Evolutionary conservation across 2,329 filamentous ascomycete species (phyloP).

Genomic region (Claviceps capensis): DNA sequence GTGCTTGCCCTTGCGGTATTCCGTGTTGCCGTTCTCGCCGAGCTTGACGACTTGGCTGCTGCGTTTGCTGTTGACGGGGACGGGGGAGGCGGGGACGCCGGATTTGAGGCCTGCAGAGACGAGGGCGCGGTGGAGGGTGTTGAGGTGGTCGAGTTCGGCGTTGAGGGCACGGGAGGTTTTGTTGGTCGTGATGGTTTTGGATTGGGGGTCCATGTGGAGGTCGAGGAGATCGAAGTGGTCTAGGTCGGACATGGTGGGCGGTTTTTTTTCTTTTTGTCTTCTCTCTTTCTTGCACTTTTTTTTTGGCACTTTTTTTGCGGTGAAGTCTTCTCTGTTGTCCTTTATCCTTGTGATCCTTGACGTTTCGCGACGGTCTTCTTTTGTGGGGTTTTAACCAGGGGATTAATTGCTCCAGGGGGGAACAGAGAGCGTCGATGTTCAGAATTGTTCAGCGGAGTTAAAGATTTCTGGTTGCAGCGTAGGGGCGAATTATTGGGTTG

Average conservation of each 20-base stretch:
- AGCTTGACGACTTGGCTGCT: slow-evolving; percentile 79
- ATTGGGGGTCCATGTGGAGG: slow-evolving; percentile 65
- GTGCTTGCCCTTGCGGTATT: slow-evolving; percentile 66
- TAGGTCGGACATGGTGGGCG: slow-evolving; percentile 36
- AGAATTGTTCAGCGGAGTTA: too few relatives aligned
- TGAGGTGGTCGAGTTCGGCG: slow-evolving; percentile 59
- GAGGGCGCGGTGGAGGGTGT: slow-evolving; percentile 63
- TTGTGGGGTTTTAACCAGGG: too few relatives aligned
- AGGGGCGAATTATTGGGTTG: too few relatives aligned
- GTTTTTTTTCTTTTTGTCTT: neutral
- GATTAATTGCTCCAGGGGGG: too few relatives aligned
- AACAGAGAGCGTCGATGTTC: too few relatives aligned
- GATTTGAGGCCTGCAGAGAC: slow-evolving; percentile 45
- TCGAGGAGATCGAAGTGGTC: slow-evolving; percentile 74
- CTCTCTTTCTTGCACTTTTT: neutral
- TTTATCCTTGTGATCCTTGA: neutral
- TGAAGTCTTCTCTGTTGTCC: neutral
- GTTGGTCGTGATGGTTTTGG: slow-evolving; percentile 53
- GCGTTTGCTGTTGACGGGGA: slow-evolving; percentile 88
- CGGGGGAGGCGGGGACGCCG: slow-evolving; percentile 65
- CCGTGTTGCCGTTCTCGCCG: slow-evolving; percentile 71
- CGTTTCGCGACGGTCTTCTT: neutral
- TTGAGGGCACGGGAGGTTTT: slow-evolving; percentile 36
- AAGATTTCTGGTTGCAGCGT: too few relatives aligned
- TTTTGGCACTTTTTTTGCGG: neutral